Conservation (phyloP, 768 basidiomycete genomes). For the Hygrophorus pudorinus region DNA sequence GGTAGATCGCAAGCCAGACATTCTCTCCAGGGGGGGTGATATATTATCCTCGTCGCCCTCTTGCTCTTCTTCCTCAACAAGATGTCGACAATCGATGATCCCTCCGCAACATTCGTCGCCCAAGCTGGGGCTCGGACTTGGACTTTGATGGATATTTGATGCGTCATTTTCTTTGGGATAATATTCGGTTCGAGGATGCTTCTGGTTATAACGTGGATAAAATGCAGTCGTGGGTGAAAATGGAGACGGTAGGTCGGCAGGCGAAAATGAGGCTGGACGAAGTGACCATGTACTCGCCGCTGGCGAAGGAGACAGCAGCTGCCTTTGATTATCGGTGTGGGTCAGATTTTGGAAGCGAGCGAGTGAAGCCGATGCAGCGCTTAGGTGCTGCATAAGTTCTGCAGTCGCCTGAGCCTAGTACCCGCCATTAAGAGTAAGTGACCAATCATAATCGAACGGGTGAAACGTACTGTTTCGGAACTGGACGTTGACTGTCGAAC, state of each 20-base stretch:
- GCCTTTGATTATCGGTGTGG: slow-evolving; percentile 20
- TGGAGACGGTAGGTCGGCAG: slow-evolving; percentile 7
- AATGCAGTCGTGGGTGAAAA: neutral
- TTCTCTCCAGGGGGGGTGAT: slow-evolving; percentile 9
- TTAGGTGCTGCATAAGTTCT: slow-evolving; percentile 40
- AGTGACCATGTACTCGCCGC: slow-evolving; percentile 2
- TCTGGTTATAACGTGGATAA: too few relatives aligned
- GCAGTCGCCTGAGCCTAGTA: slow-evolving; percentile 40
- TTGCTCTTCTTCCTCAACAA: slow-evolving; percentile 21
- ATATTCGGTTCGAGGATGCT: neutral
- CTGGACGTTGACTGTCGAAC: slow-evolving; percentile 18
- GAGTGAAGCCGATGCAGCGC: slow-evolving; percentile 37
- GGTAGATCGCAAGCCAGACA: slow-evolving; percentile 12
- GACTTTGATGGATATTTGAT: slow-evolving; percentile 11
- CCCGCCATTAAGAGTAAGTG: slow-evolving; percentile 7
- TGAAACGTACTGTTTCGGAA: slow-evolving; percentile 23
- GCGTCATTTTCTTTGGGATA: too few relatives aligned
- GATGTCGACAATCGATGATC: slow-evolving; percentile 35
- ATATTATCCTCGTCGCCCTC: slow-evolving; percentile 11
- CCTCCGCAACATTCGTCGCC: slow-evolving; percentile 41
- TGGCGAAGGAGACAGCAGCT: neutral
- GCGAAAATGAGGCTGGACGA: slow-evolving; percentile 20
- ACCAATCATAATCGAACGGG: neutral
- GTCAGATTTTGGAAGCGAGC: slow-evolving; percentile 41
- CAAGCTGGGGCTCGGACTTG: slow-evolving; percentile 11